A percentile compares a stretch with the other conserved stretches of the same genome.
phyloP scores from a whole-genome alignment of 1,284 basidiomycete genomes.

The Apiotrichum brassicae region DNA sequence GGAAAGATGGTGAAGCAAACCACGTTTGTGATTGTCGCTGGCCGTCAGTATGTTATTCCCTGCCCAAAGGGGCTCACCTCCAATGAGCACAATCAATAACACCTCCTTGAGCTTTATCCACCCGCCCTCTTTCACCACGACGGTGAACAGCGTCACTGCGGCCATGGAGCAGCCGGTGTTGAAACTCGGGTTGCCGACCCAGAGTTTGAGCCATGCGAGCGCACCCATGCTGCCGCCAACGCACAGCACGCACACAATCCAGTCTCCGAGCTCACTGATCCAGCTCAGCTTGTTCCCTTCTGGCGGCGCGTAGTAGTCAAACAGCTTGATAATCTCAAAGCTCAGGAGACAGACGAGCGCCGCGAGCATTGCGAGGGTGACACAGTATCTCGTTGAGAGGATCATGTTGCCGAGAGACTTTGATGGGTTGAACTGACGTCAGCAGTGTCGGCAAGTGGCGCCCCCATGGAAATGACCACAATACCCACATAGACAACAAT shows the following conservation, averaged over 20 bases:
- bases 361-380: conserved; percentile 57
- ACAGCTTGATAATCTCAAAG: conserved; percentile 70
- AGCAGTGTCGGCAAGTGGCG: conserved; percentile 49
- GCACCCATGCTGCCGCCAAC: conserved; percentile 73
- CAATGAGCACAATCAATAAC: conserved; percentile 68
- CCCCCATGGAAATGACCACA: no score
- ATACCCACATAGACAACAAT: conserved; percentile 55
- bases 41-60: not conserved
- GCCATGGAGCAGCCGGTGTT: conserved; percentile 93
- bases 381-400: conserved; percentile 48
- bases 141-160: conserved; percentile 74
- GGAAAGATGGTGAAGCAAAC: conserved; percentile 79
- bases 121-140: conserved; percentile 86
- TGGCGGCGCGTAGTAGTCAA: conserved; percentile 52
- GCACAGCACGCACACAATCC: conserved; percentile 62
- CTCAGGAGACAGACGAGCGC: conserved; percentile 78
- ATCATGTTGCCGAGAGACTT: conserved; percentile 87
- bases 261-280: conserved; percentile 43
- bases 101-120: conserved; percentile 65
- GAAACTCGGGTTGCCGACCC: conserved; percentile 82
- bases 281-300: conserved; percentile 36
- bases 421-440: conserved; percentile 51
- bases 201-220: conserved; percentile 68
- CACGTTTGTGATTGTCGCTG: conserved; percentile 65
- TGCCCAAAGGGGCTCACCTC: conserved; percentile 41